Evolutionary conservation across 2,329 filamentous ascomycete species (phyloP).

Genomic region (Trichoderma cornu-damae): DNA sequence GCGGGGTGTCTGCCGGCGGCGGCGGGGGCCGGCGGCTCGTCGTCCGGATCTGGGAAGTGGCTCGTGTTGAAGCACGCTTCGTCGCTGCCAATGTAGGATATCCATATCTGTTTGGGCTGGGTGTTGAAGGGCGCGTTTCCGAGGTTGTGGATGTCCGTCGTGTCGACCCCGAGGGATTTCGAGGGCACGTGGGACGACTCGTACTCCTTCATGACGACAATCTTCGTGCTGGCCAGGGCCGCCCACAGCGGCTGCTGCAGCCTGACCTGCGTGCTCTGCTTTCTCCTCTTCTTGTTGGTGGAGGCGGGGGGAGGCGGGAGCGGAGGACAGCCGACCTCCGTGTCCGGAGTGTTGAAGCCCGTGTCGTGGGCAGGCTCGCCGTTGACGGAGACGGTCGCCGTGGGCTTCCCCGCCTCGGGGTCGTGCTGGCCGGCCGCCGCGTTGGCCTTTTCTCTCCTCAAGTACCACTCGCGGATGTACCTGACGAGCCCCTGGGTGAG

Average conservation of each 20-base stretch:
- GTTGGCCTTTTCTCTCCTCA: constrained; percentile 55
- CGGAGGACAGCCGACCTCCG: constrained; percentile 38
- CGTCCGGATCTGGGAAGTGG: constrained; percentile 49
- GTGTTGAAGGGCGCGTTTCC: constrained; percentile 68
- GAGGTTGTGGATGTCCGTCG: constrained; percentile 71
- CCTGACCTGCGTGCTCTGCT: constrained; percentile 85
- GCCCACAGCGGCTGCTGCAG: constrained; percentile 92
- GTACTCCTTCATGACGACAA: constrained; percentile 89
- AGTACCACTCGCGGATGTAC: constrained; percentile 64
- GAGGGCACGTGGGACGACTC: constrained; percentile 73
- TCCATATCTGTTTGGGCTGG: constrained; percentile 70
- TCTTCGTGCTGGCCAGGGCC: constrained; percentile 90
- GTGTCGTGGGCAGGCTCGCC: constrained; percentile 21
- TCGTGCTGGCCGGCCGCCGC: constrained; percentile 48
- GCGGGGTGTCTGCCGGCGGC: constrained; percentile 30
- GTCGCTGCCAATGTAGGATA: constrained; percentile 72
- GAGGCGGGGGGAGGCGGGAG: constrained; percentile 39
- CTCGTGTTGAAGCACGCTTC: constrained; percentile 73
- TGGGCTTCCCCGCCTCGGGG: constrained; percentile 57
- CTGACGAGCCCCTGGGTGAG: constrained; percentile 67
- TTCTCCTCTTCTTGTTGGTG: constrained; percentile 75
- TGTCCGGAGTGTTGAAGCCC: constrained; percentile 50
- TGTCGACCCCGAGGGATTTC: constrained; percentile 68
- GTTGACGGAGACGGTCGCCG: constrained; percentile 32
- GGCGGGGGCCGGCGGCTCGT: constrained; percentile 24